Base-by-base conservation (phyloP, 169 alveolate genomes). In the Babesia bigemina region DNA sequence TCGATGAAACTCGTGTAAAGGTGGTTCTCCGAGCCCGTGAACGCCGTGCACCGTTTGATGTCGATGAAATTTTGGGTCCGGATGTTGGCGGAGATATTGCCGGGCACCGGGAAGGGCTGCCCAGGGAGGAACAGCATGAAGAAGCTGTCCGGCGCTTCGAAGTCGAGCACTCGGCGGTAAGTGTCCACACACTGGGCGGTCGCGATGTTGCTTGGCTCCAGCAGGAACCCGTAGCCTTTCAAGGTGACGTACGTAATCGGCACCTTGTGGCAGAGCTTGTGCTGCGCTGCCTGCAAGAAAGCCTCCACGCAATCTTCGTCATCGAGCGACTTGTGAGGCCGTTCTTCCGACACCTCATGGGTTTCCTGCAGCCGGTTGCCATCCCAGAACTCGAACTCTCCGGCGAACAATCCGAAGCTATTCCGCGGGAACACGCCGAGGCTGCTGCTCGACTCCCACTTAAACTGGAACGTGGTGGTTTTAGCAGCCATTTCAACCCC, bases 321-420 rank as follows among this genome's bases (percentile, higher is more conserved):
- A 21, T 79, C 85, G 22, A 55, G 29, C 17, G 53, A 12, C 24
- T 36, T 24, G 10, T 63, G 53, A 0, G 47, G 75, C 12, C 39
- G 36, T 16, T 55, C 59, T 1, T 56, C 50, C 29, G 56, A 60
- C 53, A 10, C 36, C 13, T 17, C 52, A 17, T 13, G 29, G 36
- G 19, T 66, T 12, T 69, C 22, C 26, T 65, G 24, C 60, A 22
- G 62, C 29, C 6, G 22, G 6, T 13, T 28, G 6, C 84, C 88
- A 45, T 81, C 84, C 76, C 84, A 65, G 44, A 74, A 67, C 45
- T 83, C 90, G 39, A 83, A 83, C 29, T 83, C 86, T 24, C 90
- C 90, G 19, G 53, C 90, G 47, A 70, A 83, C 50, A 83, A 47
- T 10, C 70, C 75, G 28, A 79, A 79, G 26, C 77, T 70, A 19